A percentile compares a stretch with the other conserved stretches of the same genome.
These are phyloP conservation scores for Papiliotrema fonsecae DNA, from an alignment of 1,284 basidiomycete species.

Conservation along the genomic window DNA sequence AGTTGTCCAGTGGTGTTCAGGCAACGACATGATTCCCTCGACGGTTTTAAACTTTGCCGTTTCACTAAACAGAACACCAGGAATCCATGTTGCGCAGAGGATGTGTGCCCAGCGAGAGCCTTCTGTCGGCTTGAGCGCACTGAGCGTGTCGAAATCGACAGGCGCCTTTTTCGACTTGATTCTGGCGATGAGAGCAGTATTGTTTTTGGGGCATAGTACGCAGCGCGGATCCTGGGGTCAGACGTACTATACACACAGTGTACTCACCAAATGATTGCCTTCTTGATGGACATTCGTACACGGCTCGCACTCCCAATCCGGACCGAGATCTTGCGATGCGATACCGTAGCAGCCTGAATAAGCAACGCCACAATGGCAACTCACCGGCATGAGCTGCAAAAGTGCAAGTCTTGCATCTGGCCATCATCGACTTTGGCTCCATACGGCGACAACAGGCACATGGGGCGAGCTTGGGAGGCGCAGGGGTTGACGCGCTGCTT, in stretches of 20 bases:
- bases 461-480: conserved; percentile 56
- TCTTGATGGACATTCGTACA: conserved; percentile 72
- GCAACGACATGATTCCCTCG: conserved; percentile 78
- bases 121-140: conserved; percentile 88
- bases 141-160: conserved; percentile 64
- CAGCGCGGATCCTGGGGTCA: conserved; percentile 41
- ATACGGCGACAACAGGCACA: conserved; percentile 71
- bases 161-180: conserved; percentile 46
- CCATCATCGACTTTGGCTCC: conserved; percentile 67
- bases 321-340: conserved; percentile 57
- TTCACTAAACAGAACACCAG: conserved; percentile 76
- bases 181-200: conserved; percentile 10
- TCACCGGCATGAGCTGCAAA: conserved; percentile 70
- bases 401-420: conserved; percentile 72
- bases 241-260: not conserved
- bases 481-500: conserved; percentile 38
- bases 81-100: conserved; percentile 80
- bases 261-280: conserved; percentile 67
- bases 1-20: conserved; percentile 44
- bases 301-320: conserved; percentile 77
- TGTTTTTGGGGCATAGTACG: conserved; percentile 43
- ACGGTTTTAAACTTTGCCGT: conserved; percentile 64
- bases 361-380: conserved; percentile 13
- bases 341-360: conserved; percentile 63
- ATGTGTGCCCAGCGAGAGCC: conserved; percentile 89